Evolutionary conservation across 2,329 filamentous ascomycete species (phyloP), one percentile per base, ranked within the genome.

Genomic region (Cercospora nicotianae): DNA sequence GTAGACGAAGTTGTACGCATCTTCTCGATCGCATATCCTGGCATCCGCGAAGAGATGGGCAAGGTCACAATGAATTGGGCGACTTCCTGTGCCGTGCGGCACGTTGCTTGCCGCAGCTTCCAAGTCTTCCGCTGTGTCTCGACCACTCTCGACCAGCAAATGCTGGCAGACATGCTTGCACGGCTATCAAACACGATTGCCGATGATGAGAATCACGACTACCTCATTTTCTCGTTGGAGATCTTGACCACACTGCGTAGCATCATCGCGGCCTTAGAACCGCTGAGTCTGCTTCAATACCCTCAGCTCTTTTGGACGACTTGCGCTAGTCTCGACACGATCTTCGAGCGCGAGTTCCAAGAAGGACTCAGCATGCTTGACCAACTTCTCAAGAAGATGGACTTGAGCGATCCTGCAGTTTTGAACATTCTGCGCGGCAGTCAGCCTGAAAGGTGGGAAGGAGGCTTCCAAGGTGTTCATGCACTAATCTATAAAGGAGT

Each of bases 251-350:
- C 96, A 0, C 80, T 99, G 62, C 94, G 96, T 76, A 93, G 93
- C 0, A 90, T 99, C 55, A 96, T 99, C 66, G 87, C 89, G 72
- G 95, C 94, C 65, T 83, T 98, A 30, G 90, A 94, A 20, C 85
- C 91, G 0, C 87, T 91, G 42, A 91, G 94, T 77, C 84, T 99
- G 1, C 81, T 96, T 59, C 89, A 89, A n/a, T 97, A 97, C 72
- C 95, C 95, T 1, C 94, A 98, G 75, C 83, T 99, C 0, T 98
- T 99, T 80, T 99, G 96, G 96, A 96, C 94, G 0, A 97, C 92
- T 0, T 97, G 94, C 75, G 95, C 95, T 10, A 99, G 95, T 77
- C 83, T 99, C 20, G 94, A 98, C 76, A 98, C 95, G 0, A 96
- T 98, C 75, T 96, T 98, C 72, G 96, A 99, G 80, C 87, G 90